These are phyloP conservation scores for Aspergillus ochraceoroseus DNA, from an alignment of 2,329 filamentous ascomycete genomes.

Conservation along the genomic window DNA sequence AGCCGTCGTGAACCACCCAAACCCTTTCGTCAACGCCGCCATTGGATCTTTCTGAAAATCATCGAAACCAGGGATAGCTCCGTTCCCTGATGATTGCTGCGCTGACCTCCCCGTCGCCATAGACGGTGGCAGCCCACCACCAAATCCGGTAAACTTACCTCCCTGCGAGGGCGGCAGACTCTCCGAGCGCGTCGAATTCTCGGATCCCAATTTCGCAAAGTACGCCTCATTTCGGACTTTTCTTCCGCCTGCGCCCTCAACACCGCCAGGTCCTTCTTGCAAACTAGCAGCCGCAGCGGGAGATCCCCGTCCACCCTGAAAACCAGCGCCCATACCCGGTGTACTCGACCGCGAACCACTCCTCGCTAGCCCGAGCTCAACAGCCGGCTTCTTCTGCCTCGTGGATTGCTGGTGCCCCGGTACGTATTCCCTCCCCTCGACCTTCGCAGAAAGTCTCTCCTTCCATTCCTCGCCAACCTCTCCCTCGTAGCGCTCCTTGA, in stretches of 20 bases:
- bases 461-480: constrained; percentile 95
- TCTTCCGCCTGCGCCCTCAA: constrained; percentile 44
- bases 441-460: constrained; percentile 77
- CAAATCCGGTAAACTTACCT: constrained; percentile 88
- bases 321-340: constrained; percentile 21
- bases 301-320: constrained; percentile 14
- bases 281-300: constrained; percentile 23
- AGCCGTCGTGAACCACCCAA: constrained; percentile 87
- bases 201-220: constrained; percentile 76
- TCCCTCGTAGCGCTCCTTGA: constrained; percentile 83
- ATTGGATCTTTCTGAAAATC: constrained; percentile 90
- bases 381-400: constrained; percentile 37
- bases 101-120: constrained; percentile 29
- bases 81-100: constrained; percentile 4
- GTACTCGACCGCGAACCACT: constrained; percentile 27
- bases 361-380: constrained; percentile 25
- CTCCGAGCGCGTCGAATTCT: constrained; percentile 72
- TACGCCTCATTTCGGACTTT: constrained; percentile 76
- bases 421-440: constrained; percentile 82
- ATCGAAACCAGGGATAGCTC: constrained; percentile 60
- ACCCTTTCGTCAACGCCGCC: constrained; percentile 81
- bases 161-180: constrained; percentile 79
- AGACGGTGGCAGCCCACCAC: constrained; percentile 62
- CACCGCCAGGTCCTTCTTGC: constrained; percentile 17
- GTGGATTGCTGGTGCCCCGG: constrained; percentile 58